Base-by-base conservation (phyloP, 768 basidiomycete species). In the Tephrocybe rancida region DNA sequence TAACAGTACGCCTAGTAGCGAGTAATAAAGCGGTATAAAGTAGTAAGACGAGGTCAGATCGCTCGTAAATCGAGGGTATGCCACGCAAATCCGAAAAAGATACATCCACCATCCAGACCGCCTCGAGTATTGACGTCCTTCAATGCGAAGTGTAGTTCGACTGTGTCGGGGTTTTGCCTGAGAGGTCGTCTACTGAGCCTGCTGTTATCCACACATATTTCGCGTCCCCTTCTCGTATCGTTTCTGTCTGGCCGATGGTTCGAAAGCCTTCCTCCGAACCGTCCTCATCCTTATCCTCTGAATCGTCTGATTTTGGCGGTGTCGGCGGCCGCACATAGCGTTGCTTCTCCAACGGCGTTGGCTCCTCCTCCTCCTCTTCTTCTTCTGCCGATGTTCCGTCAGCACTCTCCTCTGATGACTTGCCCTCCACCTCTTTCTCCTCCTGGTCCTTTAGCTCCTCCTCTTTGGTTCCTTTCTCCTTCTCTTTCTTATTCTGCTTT, bases 171-270 rank as follows among this genome's bases (percentile, higher is more conserved):
- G 44, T 50, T 18, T 26, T 27, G 34, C 37, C 39, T 13, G 30
- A 30, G 27, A 42, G 3, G 2, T 53, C 47, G 8, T 59, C 57
- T 44, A 42, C 9, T 37, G 11, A 30, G 32, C 39, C 50, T 24
- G 48, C 60, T 21, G 47, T 44, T 29, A 58, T 42, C 55, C 55
- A 58, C 26, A 61, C 47, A 52, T 61, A 60, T 34, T 59, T 62
- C 19, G 52, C 57, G 19, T n/a, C 55, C n/a, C 64, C 64, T 32
- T 65, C 67, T 46, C 66, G 56, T 46, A 67, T 63, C 37, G 65
- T 68, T 50, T 63, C 58, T 22, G 65, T 68, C 50, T 69, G 67
- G 16, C 67, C 59, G 14, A 67, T 50, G 14, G 62, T 62, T 38
- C 49, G 55, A 9, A 65, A 66, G 48, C 64, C 63, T 26, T 59